Evolutionary conservation across 164 flowering plant species (phyloP), one percentile per base, ranked within the genome.

Genomic region (Tetracentron sinense): DNA sequence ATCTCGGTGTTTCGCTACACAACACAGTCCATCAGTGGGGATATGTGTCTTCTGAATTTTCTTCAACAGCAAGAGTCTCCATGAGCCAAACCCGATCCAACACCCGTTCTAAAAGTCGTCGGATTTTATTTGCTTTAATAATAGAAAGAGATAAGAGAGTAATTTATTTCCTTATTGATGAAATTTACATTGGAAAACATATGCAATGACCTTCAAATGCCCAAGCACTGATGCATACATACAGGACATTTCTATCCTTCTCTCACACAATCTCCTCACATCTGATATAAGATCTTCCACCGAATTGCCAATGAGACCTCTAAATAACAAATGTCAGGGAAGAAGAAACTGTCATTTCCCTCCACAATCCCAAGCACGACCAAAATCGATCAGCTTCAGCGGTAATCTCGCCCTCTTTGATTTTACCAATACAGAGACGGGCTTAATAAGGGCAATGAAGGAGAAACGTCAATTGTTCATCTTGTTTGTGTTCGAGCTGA

Each of bases 401-500:
- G n/a, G n/a, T n/a, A n/a, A n/a, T n/a, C n/a, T n/a, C n/a, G n/a
- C n/a, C n/a, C n/a, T n/a, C 38, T 8, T 33, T 33, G 38, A 33
- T 33, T 8, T 33, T 33, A 33, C 44, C 35, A 14, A 26, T 50
- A 50, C 17, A 17, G 21, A 29, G 46, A 12, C 11, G 21, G 26
- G 66, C 25, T 56, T 48, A 15, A 4, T 25, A 35, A 56, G 46
- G 38, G 22, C 21, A 46, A 42, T 26, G 44, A 35, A 20, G 49
- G 49, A 1, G 29, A 63, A 56, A 58, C 6, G 46, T 66, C 46
- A 56, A 57, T 65, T 52, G 20, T 29, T 58, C 59, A 23, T 61
- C 62, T 67, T 66, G 50, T 63, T 62, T 57, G 65, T 62, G 54
- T 49, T 62, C 29, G 76, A 58, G 53, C 64, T 65, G 3, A 50